Conservation (phyloP, 345 rosid species). For the Boechera stricta region DNA sequence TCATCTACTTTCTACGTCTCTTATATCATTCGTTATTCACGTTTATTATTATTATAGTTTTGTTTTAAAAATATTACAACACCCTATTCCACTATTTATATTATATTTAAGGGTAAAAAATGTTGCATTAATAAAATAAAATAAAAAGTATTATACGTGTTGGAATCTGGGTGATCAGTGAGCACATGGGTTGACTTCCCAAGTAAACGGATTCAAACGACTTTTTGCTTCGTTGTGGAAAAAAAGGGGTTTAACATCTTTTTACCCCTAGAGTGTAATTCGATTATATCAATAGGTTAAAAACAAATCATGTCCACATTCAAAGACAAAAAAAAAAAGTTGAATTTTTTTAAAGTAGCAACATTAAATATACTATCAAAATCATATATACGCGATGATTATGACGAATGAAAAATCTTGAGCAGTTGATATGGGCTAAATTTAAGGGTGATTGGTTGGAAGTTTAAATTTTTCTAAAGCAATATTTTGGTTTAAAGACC, state of each 20-base stretch:
- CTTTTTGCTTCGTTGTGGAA: slow-evolving; percentile 29
- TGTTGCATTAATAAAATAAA: not conserved
- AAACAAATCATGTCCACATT: slow-evolving; percentile 2
- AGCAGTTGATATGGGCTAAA: not conserved
- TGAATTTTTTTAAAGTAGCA: not conserved
- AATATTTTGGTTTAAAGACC: too few species aligned
- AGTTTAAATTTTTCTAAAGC: too few species aligned
- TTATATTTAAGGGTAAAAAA: too few species aligned
- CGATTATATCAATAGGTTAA: not conserved
- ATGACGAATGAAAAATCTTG: not conserved
- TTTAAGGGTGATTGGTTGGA: too few species aligned
- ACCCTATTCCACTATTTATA: too few species aligned
- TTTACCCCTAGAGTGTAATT: not conserved
- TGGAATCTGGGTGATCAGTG: not conserved
- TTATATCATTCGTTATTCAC: too few species aligned
- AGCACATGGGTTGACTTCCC: slow-evolving; percentile 43
- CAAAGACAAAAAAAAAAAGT: not conserved
- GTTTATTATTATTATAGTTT: too few species aligned
- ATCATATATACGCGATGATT: not conserved
- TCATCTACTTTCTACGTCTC: too few species aligned
- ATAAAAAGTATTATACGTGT: slow-evolving; percentile 19
- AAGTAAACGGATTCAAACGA: slow-evolving; percentile 40
- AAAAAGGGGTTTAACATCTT: not conserved
- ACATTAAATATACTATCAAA: slow-evolving; percentile 2
- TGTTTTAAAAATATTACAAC: too few species aligned